Evolutionary conservation across 179 eudicot species (phyloP).

Genomic region (Patellifolia procumbens): DNA sequence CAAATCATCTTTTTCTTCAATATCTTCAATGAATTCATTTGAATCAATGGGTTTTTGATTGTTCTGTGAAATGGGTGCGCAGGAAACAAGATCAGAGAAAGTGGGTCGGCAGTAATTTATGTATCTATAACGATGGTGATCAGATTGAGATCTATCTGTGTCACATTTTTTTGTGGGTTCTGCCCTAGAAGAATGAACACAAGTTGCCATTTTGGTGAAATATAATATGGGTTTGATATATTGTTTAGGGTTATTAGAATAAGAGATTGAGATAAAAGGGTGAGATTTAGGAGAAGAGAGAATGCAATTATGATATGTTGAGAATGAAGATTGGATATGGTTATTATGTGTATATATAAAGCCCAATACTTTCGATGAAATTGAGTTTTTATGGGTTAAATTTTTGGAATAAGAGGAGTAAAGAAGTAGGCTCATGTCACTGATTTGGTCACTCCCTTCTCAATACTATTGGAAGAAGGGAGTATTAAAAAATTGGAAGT

Average conservation of each 20-base stretch:
- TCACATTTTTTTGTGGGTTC: conserved; percentile 15
- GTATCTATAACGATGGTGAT: conserved; percentile 22
- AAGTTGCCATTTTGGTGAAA: conserved; percentile 6
- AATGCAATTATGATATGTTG: neutral
- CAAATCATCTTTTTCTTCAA: conserved; percentile 30
- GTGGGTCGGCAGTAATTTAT: conserved; percentile 38
- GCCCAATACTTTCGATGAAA: neutral
- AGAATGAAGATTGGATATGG: neutral
- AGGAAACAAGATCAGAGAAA: conserved; percentile 39
- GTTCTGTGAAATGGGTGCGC: conserved; percentile 36
- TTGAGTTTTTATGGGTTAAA: neutral
- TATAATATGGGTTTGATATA: neutral
- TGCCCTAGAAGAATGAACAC: conserved; percentile 18
- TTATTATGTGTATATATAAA: conserved; percentile 1
- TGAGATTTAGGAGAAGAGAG: neutral
- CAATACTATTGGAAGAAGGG: no score
- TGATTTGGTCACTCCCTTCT: conserved; percentile 11
- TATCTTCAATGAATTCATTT: neutral
- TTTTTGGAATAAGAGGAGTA: neutral
- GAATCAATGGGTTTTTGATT: neutral
- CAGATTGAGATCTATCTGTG: neutral
- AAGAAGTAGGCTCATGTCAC: conserved; percentile 16
- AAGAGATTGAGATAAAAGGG: neutral
- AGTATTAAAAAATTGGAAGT: neutral
- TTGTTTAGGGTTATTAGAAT: neutral